Percentiles rank a stretch among this genome's conserved stretches.
Evolutionary conservation across 2,329 filamentous ascomycete genomes (phyloP).

Genomic region (Apiospora pterosperma): DNA sequence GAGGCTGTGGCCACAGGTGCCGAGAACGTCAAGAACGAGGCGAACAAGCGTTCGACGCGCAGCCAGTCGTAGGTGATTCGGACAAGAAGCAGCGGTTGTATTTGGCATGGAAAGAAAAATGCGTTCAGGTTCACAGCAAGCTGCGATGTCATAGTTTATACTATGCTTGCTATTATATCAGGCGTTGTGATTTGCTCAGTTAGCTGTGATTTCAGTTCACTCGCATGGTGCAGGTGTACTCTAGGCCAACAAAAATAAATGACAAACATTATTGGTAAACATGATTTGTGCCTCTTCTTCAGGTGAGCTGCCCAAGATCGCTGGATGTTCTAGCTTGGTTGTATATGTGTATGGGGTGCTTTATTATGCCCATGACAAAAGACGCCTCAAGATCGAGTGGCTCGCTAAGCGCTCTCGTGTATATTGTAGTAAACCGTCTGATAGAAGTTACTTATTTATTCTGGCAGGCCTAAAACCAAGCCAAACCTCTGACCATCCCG

Average conservation of each 20-base stretch:
- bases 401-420: too few relatives aligned
- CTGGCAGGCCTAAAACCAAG: too few relatives aligned
- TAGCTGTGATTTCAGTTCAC: neutral
- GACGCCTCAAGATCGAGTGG: neutral
- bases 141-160: slow-evolving; percentile 1
- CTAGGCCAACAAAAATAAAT: slow-evolving; percentile 4
- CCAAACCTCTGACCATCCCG: too few relatives aligned
- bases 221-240: slow-evolving; percentile 10
- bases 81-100: neutral
- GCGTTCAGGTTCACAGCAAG: neutral
- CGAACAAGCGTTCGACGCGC: slow-evolving; percentile 56
- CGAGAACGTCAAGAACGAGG: slow-evolving; percentile 74
- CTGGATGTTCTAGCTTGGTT: neutral
- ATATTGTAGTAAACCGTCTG: neutral
- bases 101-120: neutral
- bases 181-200: slow-evolving; percentile 6
- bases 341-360: neutral
- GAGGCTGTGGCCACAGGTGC: slow-evolving; percentile 58
- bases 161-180: slow-evolving; percentile 6
- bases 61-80: slow-evolving; percentile 45
- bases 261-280: neutral
- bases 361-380: neutral
- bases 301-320: neutral
- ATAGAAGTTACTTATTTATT: too few relatives aligned
- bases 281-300: slow-evolving; percentile 23